phyloP scores from a whole-genome alignment of 192 early-diverging fungal genomes.

The Coemansia sp. region DNA sequence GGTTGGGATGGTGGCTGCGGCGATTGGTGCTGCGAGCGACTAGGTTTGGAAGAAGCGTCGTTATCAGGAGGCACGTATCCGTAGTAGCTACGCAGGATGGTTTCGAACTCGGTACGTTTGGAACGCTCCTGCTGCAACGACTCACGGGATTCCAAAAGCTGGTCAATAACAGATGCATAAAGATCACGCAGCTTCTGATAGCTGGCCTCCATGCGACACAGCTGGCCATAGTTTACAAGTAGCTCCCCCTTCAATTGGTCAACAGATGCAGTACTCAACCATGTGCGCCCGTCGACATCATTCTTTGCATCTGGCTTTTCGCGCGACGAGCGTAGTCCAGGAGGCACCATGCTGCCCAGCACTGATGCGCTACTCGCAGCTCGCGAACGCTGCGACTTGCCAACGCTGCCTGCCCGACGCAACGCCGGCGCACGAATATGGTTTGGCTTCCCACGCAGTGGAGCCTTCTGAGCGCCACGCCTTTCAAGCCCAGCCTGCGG shows the following conservation, averaged over 20 bases:
- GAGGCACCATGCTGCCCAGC: slow-evolving; percentile 36
- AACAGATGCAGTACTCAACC: slow-evolving; percentile 34
- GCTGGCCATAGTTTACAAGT: slow-evolving; percentile 49
- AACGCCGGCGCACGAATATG: slow-evolving; percentile 10
- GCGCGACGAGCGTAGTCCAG: slow-evolving; percentile 37
- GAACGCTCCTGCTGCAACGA: slow-evolving; percentile 40
- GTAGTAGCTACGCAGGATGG: slow-evolving; percentile 37
- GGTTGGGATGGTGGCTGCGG: slow-evolving; percentile 1
- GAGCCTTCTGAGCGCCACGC: not conserved
- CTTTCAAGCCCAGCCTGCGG: not conserved
- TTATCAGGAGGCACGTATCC: slow-evolving; percentile 25
- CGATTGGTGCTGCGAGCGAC: not conserved
- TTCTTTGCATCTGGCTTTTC: not conserved
- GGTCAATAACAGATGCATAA: slow-evolving; percentile 44
- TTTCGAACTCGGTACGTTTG: slow-evolving; percentile 34
- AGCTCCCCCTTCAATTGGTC: slow-evolving; percentile 50
- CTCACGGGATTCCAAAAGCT: slow-evolving; percentile 44
- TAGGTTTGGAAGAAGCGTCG: not conserved
- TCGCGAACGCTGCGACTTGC: slow-evolving; percentile 30
- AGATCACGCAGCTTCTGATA: slow-evolving; percentile 52
- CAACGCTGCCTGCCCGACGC: slow-evolving; percentile 23
- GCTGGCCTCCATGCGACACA: slow-evolving; percentile 47
- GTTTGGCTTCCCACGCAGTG: not conserved
- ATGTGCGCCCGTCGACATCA: slow-evolving; percentile 7
- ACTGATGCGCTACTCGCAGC: slow-evolving; percentile 35